phyloP scores from a whole-genome alignment of 345 rosid genomes.

The Salix viminalis region DNA sequence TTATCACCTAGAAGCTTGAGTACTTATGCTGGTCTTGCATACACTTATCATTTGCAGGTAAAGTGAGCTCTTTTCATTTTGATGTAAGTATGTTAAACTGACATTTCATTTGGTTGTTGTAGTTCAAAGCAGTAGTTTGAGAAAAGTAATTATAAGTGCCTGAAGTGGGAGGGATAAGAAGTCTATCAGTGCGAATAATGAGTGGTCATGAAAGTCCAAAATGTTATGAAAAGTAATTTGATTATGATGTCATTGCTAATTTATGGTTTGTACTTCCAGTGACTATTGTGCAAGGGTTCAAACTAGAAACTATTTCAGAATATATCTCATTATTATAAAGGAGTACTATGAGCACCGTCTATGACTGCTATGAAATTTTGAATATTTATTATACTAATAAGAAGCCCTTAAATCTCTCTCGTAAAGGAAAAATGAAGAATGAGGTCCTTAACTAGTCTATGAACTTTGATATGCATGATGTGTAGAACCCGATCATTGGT shows the following conservation, averaged over 20 bases:
- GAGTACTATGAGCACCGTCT: background rate
- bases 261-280: background rate
- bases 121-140: background rate
- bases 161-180: background rate
- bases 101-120: background rate
- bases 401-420: too few relatives aligned
- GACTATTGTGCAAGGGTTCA: background rate
- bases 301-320: background rate
- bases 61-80: slow-evolving; percentile 1
- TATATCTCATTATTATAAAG: too few relatives aligned
- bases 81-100: background rate
- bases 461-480: background rate
- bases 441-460: background rate
- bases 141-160: background rate
- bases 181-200: background rate
- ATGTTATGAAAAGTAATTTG: background rate
- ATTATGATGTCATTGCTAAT: background rate
- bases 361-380: too few relatives aligned
- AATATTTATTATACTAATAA: too few relatives aligned
- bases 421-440: background rate
- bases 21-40: slow-evolving; percentile 97
- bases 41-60: slow-evolving; percentile 92
- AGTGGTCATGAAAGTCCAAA: background rate
- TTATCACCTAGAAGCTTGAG: slow-evolving; percentile 77
- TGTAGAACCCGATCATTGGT: background rate